These are phyloP conservation scores for Colletotrichum camelliae DNA, from an alignment of 2,329 filamentous ascomycete genomes.

Conservation along the genomic window DNA sequence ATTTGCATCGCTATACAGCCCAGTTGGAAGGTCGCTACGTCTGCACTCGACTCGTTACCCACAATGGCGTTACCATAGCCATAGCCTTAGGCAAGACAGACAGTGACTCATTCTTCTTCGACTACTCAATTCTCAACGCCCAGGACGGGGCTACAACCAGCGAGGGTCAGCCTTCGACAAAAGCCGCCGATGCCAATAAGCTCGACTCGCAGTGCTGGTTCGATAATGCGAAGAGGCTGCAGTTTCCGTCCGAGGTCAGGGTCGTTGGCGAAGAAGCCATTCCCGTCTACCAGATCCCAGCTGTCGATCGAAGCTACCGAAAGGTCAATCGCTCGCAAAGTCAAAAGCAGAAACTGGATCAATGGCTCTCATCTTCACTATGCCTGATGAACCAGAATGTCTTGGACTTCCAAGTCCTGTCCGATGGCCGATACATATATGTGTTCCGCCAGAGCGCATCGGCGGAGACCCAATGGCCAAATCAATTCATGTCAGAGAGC, in stretches of 20 bases:
- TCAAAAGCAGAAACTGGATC: neutral
- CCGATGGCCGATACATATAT: neutral
- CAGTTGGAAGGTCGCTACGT: too few species aligned
- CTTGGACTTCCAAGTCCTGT: neutral
- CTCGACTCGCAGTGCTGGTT: neutral
- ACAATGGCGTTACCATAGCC: neutral
- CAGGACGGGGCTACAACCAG: neutral
- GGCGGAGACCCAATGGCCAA: neutral
- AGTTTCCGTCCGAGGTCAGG: neutral
- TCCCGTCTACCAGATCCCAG: neutral
- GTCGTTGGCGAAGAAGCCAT: neutral
- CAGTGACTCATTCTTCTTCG: neutral
- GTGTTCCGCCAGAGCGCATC: neutral
- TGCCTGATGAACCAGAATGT: neutral
- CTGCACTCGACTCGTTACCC: neutral
- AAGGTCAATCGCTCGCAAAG: neutral
- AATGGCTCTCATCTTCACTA: neutral
- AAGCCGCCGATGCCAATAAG: neutral
- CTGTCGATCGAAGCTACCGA: neutral
- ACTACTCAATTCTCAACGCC: neutral
- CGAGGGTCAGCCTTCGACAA: neutral
- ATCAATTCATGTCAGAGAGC: neutral
- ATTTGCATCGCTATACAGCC: too few species aligned
- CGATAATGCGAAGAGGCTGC: neutral
- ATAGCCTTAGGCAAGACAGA: neutral